Evolutionary conservation across 768 basidiomycete genomes (phyloP).

Genomic region (Mycena belliarum): DNA sequence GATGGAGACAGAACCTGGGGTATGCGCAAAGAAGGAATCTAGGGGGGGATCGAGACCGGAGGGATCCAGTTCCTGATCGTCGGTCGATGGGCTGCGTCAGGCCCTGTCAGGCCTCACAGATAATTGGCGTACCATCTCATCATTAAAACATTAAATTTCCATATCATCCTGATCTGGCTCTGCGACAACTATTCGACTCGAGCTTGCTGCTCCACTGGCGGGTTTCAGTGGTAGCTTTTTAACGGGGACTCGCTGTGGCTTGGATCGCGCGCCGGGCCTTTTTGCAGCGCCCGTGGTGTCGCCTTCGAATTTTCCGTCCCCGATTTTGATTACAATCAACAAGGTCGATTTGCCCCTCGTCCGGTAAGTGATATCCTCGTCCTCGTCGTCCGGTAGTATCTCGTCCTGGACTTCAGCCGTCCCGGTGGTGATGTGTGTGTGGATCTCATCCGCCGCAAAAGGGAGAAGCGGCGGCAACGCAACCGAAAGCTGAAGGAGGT

Average conservation of each 20-base stretch:
- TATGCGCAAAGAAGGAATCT: too few species aligned
- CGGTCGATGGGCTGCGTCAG: too few species aligned
- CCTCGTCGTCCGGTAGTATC: constrained; percentile 69
- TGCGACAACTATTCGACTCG: constrained; percentile 35
- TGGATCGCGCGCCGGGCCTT: constrained; percentile 7
- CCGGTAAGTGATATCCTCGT: constrained; percentile 65
- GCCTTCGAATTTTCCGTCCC: constrained; percentile 57
- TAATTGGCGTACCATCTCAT: neutral
- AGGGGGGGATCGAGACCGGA: too few species aligned
- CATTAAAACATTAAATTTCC: constrained; percentile 32
- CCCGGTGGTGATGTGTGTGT: constrained; percentile 63
- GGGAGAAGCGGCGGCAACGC: constrained; percentile 77
- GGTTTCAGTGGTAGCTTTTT: constrained; percentile 1
- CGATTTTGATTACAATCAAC: constrained; percentile 59
- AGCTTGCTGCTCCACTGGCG: neutral
- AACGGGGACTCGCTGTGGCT: neutral
- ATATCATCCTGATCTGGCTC: constrained; percentile 47
- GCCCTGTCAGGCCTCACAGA: too few species aligned
- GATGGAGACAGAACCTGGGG: too few species aligned
- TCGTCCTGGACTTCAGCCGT: constrained; percentile 80
- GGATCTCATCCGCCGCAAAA: constrained; percentile 61
- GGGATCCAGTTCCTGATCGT: too few species aligned
- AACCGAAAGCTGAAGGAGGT: constrained; percentile 65
- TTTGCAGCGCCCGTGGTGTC: constrained; percentile 31
- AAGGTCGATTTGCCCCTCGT: constrained; percentile 74